Evolutionary conservation across 2,329 filamentous ascomycete genomes (phyloP), one percentile per base, ranked within the genome.

Genomic region (Elsinoe arachidis): DNA sequence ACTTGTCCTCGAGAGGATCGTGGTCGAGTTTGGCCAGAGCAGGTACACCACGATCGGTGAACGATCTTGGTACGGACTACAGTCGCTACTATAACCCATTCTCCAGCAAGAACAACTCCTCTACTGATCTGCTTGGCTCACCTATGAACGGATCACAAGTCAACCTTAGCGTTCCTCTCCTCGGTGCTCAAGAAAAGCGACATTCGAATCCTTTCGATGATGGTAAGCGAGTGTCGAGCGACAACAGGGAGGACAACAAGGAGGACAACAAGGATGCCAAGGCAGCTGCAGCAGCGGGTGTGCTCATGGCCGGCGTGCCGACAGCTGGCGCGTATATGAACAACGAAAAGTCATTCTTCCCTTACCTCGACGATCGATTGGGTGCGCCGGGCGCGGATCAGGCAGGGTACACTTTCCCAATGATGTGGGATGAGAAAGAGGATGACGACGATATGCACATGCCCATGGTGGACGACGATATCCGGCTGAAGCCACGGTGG

Each of bases 361-460:
- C 70, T 2, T 72, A 73, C 23, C 63, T 78, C 10, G 75, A 80
- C 63, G 76, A 80, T 61, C 69, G 76, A 33, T 65, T 80, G 11
- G 70, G 67, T 15, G 74, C 72, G 7, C 75, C 76, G 1, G 69
- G 67, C 61, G 64, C 73, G 19, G 75, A 75, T 57, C 68, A 70
- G 35, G 72, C 70, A 21, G 70, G 72, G 19, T 69, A 69, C 59
- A 64, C 62, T 0, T 76, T 75, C 63, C 73, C 77, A 3, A 63
- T 80, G 17, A 77, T 78, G 61, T 68, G 70, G 12, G 73, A 80
- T 59, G 73, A 79, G 59, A 70, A 74, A 49, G 79, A 81, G 63
- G 72, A 72, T 23, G 79, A 81, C 60, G 79, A 81, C 60, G 74
- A 76, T 23, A 72, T 80, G 67, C 79, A 81, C 59, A 76, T 78